Evolutionary conservation across 192 early-diverging fungal genomes (phyloP), one percentile per base, ranked within the genome.

Genomic region (Radiomyces spectabilis): DNA sequence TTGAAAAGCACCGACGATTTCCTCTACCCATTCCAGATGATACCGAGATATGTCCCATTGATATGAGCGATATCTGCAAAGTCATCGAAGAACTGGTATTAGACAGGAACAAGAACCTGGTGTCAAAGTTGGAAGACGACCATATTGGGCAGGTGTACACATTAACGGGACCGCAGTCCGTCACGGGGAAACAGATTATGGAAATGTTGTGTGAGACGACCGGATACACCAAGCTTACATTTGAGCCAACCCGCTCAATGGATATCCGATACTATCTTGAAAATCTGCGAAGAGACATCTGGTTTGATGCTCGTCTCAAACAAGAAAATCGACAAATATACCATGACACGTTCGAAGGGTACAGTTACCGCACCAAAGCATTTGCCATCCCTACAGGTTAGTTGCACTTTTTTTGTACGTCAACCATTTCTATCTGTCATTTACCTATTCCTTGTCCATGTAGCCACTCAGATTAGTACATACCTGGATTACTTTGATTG

Each of bases 401-500:
- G 29, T n/a, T n/a, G n/a, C n/a, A n/a, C n/a, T n/a, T n/a, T n/a
- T n/a, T n/a, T n/a, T n/a, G n/a, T n/a, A n/a, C n/a, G n/a, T n/a
- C n/a, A n/a, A n/a, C n/a, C n/a, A n/a, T n/a, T n/a, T n/a, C n/a
- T n/a, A n/a, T n/a, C n/a, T n/a, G n/a, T n/a, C n/a, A n/a, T n/a
- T 56, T 19, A 26, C 44, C 13, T 44, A 21, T 52, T 24, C n/a
- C 16, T 19, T 12, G 15, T 35, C 44, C 16, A 26, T 31, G 26
- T 41, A 63, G 61, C 24, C 18, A 35, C 30, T n/a, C 61, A 63
- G 41, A 51, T 65, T 33, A 48, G 58, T 41, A 46, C 41, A 6
- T 48, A 53, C 29, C 13, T 65, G 7, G 63, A 65, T 33, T 65
- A 65, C 21, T 65, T 65, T 53, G 63, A 65, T 18, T 65, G 57